These are phyloP conservation scores for Chenopodium berlandieri DNA, from an alignment of 148 eudicot species.

Conservation along the genomic window DNA sequence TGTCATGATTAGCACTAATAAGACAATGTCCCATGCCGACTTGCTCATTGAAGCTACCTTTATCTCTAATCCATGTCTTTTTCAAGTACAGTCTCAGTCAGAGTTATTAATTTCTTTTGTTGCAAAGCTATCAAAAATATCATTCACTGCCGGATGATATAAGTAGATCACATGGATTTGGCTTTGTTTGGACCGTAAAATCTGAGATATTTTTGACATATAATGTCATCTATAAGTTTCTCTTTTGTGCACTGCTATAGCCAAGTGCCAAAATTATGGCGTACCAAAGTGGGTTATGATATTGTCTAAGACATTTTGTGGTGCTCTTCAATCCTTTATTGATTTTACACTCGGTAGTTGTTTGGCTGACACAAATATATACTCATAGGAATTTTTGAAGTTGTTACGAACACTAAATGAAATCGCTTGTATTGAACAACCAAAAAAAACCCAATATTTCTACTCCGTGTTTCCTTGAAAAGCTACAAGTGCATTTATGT, in stretches of 20 bases:
- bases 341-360: background rate
- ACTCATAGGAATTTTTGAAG: no score
- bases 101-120: background rate
- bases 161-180: slow-evolving; percentile 14
- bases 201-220: background rate
- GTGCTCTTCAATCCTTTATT: background rate
- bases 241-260: background rate
- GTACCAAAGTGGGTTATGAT: background rate
- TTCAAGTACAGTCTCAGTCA: slow-evolving; percentile 6
- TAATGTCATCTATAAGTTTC: background rate
- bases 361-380: no score
- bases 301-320: background rate
- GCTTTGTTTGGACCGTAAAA: slow-evolving; percentile 7
- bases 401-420: no score
- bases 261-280: background rate
- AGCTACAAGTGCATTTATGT: no score
- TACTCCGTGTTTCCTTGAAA: no score
- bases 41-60: slow-evolving; percentile 5
- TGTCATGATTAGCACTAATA: background rate
- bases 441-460: no score
- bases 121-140: background rate
- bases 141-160: slow-evolving; percentile 2
- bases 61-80: slow-evolving; percentile 16
- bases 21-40: background rate
- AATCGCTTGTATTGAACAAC: no score